phyloP scores from a whole-genome alignment of 805 yeast genomes.

The Starmerella etchellsii region DNA sequence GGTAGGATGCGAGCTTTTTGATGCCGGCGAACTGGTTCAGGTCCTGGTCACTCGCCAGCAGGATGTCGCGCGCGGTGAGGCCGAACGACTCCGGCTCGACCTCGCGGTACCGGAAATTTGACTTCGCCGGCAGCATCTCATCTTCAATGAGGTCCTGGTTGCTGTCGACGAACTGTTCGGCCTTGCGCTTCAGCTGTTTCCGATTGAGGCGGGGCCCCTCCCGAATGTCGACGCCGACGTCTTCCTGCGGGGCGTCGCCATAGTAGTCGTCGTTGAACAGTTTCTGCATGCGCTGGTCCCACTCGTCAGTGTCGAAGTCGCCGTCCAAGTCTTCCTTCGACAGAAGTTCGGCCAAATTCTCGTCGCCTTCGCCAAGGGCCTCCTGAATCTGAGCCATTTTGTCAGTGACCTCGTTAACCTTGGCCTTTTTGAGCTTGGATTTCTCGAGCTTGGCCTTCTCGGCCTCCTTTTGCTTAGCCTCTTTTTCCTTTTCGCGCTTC shows the following conservation, averaged over 20 bases:
- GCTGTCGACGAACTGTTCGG: conserved; percentile 66
- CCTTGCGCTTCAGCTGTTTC: conserved; percentile 47
- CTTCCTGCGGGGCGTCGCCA: conserved; percentile 33
- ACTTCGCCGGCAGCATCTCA: conserved; percentile 31
- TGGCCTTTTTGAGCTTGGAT: conserved; percentile 59
- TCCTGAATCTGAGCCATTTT: conserved; percentile 51
- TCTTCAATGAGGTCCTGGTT: conserved; percentile 58
- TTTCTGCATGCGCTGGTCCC: conserved; percentile 79
- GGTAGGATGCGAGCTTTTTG: conserved; percentile 87
- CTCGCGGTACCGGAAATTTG: conserved; percentile 66
- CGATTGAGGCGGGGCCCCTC: conserved; percentile 43
- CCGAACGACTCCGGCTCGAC: conserved; percentile 94
- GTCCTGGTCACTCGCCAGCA: conserved; percentile 77
- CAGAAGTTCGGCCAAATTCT: conserved; percentile 47
- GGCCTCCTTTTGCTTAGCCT: conserved; percentile 39
- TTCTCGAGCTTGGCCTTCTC: conserved; percentile 46
- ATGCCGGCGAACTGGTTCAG: conserved; percentile 76
- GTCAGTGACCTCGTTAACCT: conserved; percentile 65
- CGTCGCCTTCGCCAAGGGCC: conserved; percentile 48
- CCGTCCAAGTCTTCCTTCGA: conserved; percentile 68
- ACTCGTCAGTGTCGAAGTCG: conserved; percentile 79
- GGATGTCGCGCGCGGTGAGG: conserved; percentile 68
- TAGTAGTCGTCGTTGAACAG: conserved; percentile 79
- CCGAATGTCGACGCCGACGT: conserved; percentile 20
- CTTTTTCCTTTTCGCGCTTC: conserved; percentile 61